A percentile compares a stretch with the other conserved stretches of the same genome.
Conservation (phyloP, 495 filamentous ascomycete species). For the Annulohypoxylon stygium region DNA sequence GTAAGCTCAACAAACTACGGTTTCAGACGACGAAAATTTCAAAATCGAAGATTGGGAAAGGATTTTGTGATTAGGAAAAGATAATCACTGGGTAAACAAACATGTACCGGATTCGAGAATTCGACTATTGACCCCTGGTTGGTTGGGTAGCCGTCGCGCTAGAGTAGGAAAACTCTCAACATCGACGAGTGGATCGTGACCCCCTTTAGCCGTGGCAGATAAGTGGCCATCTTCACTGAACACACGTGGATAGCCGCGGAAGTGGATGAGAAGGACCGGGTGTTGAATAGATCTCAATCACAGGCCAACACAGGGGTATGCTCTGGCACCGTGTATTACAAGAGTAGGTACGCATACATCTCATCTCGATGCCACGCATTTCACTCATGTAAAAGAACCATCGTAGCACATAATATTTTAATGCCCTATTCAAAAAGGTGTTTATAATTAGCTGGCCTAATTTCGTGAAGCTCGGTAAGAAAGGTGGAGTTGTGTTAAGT, state of each 20-base stretch:
- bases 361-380: background rate
- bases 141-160: constrained; percentile 1
- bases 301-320: background rate
- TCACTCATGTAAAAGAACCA: background rate
- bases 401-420: background rate
- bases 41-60: background rate
- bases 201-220: background rate
- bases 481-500: constrained; percentile 10
- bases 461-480: background rate
- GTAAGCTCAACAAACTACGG: background rate
- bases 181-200: constrained; percentile 20
- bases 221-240: background rate
- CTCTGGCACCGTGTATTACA: background rate
- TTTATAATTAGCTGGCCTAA: constrained; percentile 2
- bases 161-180: background rate
- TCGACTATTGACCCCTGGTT: background rate
- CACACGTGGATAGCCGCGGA: background rate
- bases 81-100: background rate
- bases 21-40: background rate
- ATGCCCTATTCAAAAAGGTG: background rate
- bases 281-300: constrained; percentile 6
- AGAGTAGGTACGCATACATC: background rate
- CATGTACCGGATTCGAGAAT: background rate
- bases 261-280: background rate
- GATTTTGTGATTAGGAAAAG: background rate